These are phyloP conservation scores for Hyaloperonospora brassicae DNA, from an alignment of 352 stramenopile genomes.

Conservation along the genomic window DNA sequence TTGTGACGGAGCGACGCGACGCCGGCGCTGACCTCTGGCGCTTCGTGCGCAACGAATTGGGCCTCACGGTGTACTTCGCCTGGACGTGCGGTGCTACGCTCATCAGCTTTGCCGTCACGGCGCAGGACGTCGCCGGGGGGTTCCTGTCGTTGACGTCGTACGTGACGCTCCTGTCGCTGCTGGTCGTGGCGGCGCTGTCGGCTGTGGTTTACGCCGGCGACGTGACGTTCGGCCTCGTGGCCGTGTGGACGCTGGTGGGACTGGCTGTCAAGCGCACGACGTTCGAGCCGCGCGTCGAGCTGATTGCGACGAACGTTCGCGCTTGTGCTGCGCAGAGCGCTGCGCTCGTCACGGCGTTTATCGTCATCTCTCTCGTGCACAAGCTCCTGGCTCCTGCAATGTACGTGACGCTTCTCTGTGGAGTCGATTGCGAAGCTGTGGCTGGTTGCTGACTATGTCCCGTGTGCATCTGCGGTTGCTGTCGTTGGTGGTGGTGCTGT, in stretches of 20 bases:
- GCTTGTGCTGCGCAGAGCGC: slow-evolving; percentile 51
- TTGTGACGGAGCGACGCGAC: slow-evolving; percentile 36
- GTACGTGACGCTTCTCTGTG: slow-evolving; percentile 28
- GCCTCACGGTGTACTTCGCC: slow-evolving; percentile 60
- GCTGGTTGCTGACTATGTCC: no score
- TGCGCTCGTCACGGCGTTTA: slow-evolving; percentile 48
- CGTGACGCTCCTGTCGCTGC: slow-evolving; percentile 43
- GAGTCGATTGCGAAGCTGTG: no score
- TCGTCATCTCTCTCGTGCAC: slow-evolving; percentile 39
- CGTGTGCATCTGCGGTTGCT: not conserved
- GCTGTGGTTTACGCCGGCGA: slow-evolving; percentile 51
- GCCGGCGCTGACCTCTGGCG: slow-evolving; percentile 37
- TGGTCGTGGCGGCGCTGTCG: slow-evolving; percentile 47
- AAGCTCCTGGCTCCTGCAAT: slow-evolving; percentile 29
- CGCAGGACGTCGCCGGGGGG: slow-evolving; percentile 37
- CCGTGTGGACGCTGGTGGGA: slow-evolving; percentile 53
- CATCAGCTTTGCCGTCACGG: slow-evolving; percentile 58
- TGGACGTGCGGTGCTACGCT: slow-evolving; percentile 64
- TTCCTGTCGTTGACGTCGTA: slow-evolving; percentile 55
- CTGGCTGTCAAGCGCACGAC: slow-evolving; percentile 47
- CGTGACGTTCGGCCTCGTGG: slow-evolving; percentile 50
- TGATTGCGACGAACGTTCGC: slow-evolving; percentile 54
- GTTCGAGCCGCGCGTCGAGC: slow-evolving; percentile 32
- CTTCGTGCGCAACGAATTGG: slow-evolving; percentile 53
- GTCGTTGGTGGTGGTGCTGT: not conserved